These are phyloP conservation scores for Oryza coarctata DNA, from an alignment of 176 grass and related monocot species.

Conservation along the genomic window DNA sequence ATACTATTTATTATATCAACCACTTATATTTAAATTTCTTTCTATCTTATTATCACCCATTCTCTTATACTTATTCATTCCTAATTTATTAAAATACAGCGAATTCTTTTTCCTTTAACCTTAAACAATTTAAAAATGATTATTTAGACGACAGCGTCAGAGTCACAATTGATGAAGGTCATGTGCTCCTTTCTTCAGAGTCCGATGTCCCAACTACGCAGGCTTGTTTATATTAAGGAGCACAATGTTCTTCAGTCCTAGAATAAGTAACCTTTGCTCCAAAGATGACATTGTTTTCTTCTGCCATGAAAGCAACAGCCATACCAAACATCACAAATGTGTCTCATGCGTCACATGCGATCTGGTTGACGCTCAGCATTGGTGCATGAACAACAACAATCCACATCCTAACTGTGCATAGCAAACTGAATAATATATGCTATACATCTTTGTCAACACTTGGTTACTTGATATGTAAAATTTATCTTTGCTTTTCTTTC, in stretches of 20 bases:
- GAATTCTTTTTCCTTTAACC: no score
- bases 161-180: background rate
- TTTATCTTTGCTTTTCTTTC: background rate
- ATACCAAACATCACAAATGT: background rate
- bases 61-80: no score
- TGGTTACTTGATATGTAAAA: background rate
- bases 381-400: background rate
- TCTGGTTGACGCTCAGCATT: background rate
- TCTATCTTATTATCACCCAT: no score
- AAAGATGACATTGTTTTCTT: conserved; percentile 28
- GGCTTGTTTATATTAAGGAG: background rate
- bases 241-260: conserved; percentile 5
- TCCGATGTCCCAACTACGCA: conserved; percentile 4
- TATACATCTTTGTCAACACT: background rate
- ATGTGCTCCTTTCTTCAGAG: background rate
- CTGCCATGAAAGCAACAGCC: background rate
- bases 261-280: background rate
- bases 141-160: no score
- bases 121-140: no score
- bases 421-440: background rate
- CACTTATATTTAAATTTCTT: no score
- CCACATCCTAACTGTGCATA: background rate
- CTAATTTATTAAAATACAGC: no score
- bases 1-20: no score
- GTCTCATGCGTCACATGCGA: background rate